phyloP scores from a whole-genome alignment of 257 asterid species.

The Plantago major region DNA sequence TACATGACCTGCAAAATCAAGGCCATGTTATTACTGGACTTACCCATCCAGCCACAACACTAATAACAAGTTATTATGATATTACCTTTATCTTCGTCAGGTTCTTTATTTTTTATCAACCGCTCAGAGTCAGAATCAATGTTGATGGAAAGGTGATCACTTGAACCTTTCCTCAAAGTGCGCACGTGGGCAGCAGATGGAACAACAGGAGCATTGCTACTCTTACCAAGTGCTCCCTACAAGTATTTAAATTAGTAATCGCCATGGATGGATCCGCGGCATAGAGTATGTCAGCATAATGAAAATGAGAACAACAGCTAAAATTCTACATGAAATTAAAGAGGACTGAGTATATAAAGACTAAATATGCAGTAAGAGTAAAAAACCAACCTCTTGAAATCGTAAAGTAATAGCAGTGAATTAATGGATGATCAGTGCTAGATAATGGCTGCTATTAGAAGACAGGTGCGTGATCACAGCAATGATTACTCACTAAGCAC shows the following conservation, averaged over 20 bases:
- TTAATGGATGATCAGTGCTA: no score
- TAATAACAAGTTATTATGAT: not conserved
- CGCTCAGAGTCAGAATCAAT: slow-evolving; percentile 78
- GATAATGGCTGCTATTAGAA: no score
- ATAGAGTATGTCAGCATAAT: no score
- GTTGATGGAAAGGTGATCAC: slow-evolving; percentile 80
- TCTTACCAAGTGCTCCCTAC: slow-evolving; percentile 62
- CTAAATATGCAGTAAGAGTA: no score
- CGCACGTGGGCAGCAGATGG: slow-evolving; percentile 84
- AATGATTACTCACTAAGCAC: no score
- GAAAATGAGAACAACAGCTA: no score
- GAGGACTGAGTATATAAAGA: no score
- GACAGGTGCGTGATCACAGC: no score
- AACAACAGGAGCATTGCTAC: slow-evolving; percentile 42
- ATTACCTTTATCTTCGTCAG: slow-evolving; percentile 86
- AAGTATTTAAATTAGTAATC: slow-evolving; percentile 22
- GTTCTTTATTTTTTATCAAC: slow-evolving; percentile 45
- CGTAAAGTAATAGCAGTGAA: no score
- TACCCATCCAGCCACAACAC: slow-evolving; percentile 1
- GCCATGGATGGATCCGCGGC: slow-evolving; percentile 5
- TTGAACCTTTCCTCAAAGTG: slow-evolving; percentile 78
- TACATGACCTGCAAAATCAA: slow-evolving; percentile 59
- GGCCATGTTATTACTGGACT: slow-evolving; percentile 10
- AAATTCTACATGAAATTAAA: no score
- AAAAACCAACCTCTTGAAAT: no score